These are phyloP conservation scores for Naganishia cerealis DNA, from an alignment of 1,284 basidiomycete genomes.

Conservation along the genomic window DNA sequence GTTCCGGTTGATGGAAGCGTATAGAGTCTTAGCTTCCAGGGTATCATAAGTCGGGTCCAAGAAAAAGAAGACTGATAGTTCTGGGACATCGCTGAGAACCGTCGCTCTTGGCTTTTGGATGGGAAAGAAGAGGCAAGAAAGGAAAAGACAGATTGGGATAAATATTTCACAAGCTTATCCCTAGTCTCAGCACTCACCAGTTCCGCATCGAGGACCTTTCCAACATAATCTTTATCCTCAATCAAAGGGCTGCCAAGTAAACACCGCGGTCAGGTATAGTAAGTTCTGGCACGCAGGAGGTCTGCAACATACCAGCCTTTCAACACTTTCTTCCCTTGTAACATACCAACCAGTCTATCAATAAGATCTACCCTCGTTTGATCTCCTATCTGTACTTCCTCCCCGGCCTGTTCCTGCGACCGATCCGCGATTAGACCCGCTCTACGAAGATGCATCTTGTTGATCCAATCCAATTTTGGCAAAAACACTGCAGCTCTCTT, in stretches of 20 bases:
- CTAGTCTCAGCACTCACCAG: constrained; percentile 41
- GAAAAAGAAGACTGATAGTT: constrained; percentile 72
- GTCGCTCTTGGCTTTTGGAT: constrained; percentile 64
- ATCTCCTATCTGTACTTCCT: constrained; percentile 18
- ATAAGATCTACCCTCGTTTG: constrained; percentile 40
- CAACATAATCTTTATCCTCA: constrained; percentile 45
- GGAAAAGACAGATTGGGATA: neutral
- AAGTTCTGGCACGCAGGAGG: neutral
- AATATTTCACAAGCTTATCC: neutral
- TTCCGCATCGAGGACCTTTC: constrained; percentile 50
- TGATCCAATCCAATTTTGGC: constrained; percentile 51
- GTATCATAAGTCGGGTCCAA: constrained; percentile 63
- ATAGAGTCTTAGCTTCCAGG: constrained; percentile 62
- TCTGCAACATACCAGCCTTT: constrained; percentile 41
- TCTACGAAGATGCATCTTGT: constrained; percentile 51
- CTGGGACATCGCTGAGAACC: constrained; percentile 67
- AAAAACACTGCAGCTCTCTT: constrained; percentile 49
- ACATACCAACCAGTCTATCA: constrained; percentile 42
- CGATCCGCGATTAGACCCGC: constrained; percentile 42
- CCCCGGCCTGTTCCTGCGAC: constrained; percentile 36
- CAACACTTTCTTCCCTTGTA: constrained; percentile 42
- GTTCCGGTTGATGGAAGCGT: constrained; percentile 55
- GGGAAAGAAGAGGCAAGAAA: neutral
- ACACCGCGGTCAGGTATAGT: neutral
- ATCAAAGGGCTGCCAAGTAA: constrained; percentile 39